Conservation (phyloP, 225 moss, liverwort and hornwort species). For the Pleurozium schreberi region DNA sequence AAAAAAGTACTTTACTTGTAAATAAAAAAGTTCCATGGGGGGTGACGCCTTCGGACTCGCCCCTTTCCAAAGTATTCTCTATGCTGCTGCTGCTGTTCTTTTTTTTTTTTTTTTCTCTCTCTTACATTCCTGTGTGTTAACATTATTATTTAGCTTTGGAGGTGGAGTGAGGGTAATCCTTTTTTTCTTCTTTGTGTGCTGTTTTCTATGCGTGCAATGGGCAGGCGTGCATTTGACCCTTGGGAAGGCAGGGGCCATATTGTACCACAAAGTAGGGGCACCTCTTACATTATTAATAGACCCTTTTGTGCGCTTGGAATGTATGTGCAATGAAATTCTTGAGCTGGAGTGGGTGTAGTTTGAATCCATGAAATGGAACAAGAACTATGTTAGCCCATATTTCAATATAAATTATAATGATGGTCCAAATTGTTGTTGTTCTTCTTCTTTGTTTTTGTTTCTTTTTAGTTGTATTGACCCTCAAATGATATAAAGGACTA, state of each 20-base stretch:
- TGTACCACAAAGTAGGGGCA: background rate
- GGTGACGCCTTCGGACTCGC: background rate
- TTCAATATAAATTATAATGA: background rate
- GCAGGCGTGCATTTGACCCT: too few relatives aligned
- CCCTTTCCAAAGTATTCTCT: background rate
- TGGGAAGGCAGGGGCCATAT: rapidly evolving
- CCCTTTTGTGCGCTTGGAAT: background rate
- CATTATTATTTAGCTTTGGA: background rate
- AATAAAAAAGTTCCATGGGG: background rate
- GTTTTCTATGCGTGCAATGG: background rate
- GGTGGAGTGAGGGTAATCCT: rapidly evolving
- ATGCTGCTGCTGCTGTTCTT: too few relatives aligned
- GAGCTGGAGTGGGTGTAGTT: background rate
- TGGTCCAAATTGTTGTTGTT: background rate
- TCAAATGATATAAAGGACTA: background rate
- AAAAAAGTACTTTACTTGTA: conserved; percentile 6
- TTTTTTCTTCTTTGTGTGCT: too few relatives aligned
- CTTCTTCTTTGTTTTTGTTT: background rate
- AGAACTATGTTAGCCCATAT: background rate
- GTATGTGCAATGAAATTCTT: background rate
- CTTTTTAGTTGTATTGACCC: background rate
- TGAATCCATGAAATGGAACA: background rate
- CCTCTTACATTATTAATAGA: rapidly evolving
- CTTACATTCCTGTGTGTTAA: too few relatives aligned
- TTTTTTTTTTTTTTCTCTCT: too few relatives aligned